Evolutionary conservation across 2,329 filamentous ascomycete species (phyloP).

Genomic region (Claviceps pazoutovae): DNA sequence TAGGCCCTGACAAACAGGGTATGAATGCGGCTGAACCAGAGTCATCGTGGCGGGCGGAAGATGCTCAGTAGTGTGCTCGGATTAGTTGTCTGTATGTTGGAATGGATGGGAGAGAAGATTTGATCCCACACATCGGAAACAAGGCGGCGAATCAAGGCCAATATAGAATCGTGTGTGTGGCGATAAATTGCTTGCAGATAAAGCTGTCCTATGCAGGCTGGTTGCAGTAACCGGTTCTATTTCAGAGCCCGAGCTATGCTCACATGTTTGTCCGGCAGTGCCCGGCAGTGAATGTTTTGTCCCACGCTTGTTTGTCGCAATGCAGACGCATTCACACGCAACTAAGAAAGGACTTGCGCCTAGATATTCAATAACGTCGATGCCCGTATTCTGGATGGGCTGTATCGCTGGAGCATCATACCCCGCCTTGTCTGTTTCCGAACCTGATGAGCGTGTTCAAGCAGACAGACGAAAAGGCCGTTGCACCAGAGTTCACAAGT

Average conservation of each 20-base stretch:
- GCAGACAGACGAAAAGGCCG: too few relatives aligned
- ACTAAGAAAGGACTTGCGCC: not conserved
- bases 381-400: not conserved
- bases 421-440: not conserved
- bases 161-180: not conserved
- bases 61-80: not conserved
- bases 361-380: not conserved
- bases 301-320: not conserved
- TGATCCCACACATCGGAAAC: not conserved
- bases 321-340: not conserved
- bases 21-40: too few relatives aligned
- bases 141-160: not conserved
- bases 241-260: not conserved
- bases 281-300: not conserved
- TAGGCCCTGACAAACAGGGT: too few relatives aligned
- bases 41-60: not conserved
- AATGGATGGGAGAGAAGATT: not conserved
- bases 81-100: not conserved
- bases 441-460: not conserved
- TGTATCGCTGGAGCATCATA: not conserved
- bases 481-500: not conserved
- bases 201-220: not conserved
- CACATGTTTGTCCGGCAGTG: not conserved
- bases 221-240: not conserved
- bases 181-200: not conserved